Conservation (phyloP, 805 yeast species). For the Candida alai region DNA sequence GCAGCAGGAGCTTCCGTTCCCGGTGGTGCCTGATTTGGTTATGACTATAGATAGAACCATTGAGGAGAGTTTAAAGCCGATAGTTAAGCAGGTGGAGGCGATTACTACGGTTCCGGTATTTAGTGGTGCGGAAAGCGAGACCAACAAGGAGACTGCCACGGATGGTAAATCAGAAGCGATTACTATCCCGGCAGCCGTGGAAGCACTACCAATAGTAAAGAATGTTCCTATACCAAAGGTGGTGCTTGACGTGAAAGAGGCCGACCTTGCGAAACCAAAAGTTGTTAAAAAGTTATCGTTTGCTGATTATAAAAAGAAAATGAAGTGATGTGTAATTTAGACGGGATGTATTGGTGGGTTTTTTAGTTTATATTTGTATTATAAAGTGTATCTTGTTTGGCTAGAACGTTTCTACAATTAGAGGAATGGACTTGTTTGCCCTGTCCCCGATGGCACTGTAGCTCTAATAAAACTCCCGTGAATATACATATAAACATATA, state of each 20-base stretch:
- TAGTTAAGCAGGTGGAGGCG: slow-evolving; percentile 12
- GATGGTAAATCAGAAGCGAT: slow-evolving; percentile 3
- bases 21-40: slow-evolving; percentile 23
- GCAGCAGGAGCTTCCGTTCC: slow-evolving; percentile 15
- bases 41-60: slow-evolving; percentile 19
- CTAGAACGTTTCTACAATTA: no score
- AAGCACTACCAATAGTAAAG: background rate
- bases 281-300: slow-evolving; percentile 53
- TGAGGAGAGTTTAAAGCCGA: slow-evolving; percentile 22
- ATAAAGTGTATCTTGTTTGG: no score
- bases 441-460: no score
- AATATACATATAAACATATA: no score
- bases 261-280: slow-evolving; percentile 7
- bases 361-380: background rate
- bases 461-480: no score
- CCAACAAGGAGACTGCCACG: background rate
- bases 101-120: slow-evolving; percentile 3
- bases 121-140: no score
- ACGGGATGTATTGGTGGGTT: background rate
- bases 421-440: no score
- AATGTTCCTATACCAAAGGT: background rate
- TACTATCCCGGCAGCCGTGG: slow-evolving; percentile 2
- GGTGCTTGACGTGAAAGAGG: slow-evolving; percentile 7
- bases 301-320: slow-evolving; percentile 69
- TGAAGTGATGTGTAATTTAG: no score